These are phyloP conservation scores for Suillus sp. DNA, from an alignment of 768 basidiomycete species.

Conservation along the genomic window DNA sequence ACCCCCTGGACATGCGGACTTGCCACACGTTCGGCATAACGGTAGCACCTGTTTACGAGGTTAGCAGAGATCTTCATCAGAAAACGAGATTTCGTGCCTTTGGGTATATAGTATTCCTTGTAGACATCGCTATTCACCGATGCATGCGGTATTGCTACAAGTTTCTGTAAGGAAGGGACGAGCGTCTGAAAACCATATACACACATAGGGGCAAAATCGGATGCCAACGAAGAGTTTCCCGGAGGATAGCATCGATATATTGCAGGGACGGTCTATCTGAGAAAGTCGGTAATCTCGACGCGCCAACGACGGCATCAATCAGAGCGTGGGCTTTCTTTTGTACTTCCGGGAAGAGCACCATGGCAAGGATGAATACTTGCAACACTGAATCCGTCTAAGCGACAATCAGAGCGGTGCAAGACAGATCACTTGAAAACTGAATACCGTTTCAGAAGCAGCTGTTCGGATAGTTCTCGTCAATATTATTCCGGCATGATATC, in stretches of 20 bases:
- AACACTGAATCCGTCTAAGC: slow-evolving; percentile 29
- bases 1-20: slow-evolving; percentile 6
- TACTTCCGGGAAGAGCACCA: slow-evolving; percentile 34
- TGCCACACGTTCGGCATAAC: slow-evolving; percentile 33
- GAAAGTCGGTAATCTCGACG: slow-evolving; percentile 29
- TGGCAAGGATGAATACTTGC: slow-evolving; percentile 36
- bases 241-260: slow-evolving; percentile 32
- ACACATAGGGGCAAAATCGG: slow-evolving; percentile 27
- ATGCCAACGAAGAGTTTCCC: slow-evolving; percentile 32
- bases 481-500: neutral
- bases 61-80: slow-evolving; percentile 10
- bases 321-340: slow-evolving; percentile 31
- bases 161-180: neutral
- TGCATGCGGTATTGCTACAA: slow-evolving; percentile 22
- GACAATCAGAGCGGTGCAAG: neutral
- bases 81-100: slow-evolving; percentile 12
- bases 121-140: slow-evolving; percentile 26
- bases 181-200: slow-evolving; percentile 1
- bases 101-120: slow-evolving; percentile 32
- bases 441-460: slow-evolving; percentile 25
- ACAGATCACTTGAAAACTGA: neutral
- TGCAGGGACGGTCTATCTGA: slow-evolving; percentile 27
- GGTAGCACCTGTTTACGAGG: slow-evolving; percentile 21
- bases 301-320: slow-evolving; percentile 31
- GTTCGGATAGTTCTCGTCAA: neutral